Base-by-base conservation (phyloP, 768 basidiomycete species). In the Tricholomella constricta region DNA sequence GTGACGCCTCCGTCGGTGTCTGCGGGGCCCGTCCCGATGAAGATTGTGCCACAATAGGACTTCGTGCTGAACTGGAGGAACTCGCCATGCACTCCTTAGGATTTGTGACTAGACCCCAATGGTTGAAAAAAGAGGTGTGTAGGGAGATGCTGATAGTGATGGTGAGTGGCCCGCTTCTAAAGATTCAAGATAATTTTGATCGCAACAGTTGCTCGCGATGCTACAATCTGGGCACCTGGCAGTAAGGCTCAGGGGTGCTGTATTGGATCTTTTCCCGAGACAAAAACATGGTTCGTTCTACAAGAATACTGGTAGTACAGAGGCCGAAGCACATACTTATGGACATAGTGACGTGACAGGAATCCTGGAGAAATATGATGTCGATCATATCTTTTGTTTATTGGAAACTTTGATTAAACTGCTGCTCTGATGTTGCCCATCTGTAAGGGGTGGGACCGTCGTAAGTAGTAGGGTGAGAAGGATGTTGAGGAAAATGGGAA, bases 401-500 rank as follows among this genome's bases (percentile, higher is more conserved):
- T 36, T 38, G 58, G 41, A 51, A 58, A 19, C 51, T 54, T 44
- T 54, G 58, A 29, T 51, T 56, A 22, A 58, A 58, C 22, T 65
- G 57, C 22, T 58, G 57, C 48, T 62, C 63, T 46, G 63, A 63
- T 11, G 63, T 59, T 44, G 63, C 62, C 62, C 62, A 63, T 52
- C 60, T 57, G 27, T 45, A 55, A 20, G 37, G 17, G 12, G 52
- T 51, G 15, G 50, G 11, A 38, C 54, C 48, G 23, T 17, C 43
- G 23, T 45, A 19, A 32, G 45, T 45, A 17, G 38, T 50, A 38
- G 51, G 19, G 22, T 50, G 51, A 17, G 58, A 26, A 26, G 60
- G 52, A 35, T 57, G 23, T 42, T 57, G 57, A 47, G 59, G 57
- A 27, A 61, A 61, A 37, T 61, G 56, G 22, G 57, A 52, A 11